Percentiles rank a stretch among this genome's conserved stretches.
phyloP scores from a whole-genome alignment of 257 asterid species.

The Gynochthodes officinalis region DNA sequence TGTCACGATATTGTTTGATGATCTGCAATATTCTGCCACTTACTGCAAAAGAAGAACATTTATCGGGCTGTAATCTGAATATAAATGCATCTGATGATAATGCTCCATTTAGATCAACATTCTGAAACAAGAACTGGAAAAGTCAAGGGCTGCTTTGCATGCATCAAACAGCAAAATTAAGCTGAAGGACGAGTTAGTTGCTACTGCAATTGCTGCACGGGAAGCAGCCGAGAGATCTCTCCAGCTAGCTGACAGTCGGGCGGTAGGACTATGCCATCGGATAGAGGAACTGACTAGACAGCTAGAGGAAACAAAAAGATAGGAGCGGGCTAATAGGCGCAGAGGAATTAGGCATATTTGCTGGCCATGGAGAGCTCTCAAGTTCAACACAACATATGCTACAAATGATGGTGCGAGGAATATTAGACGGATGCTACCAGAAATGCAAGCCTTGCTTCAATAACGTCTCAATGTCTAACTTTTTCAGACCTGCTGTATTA shows the following conservation, averaged over 20 bases:
- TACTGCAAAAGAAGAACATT: too few relatives aligned
- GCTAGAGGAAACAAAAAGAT: slow-evolving; percentile 26
- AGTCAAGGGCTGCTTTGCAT: slow-evolving; percentile 19
- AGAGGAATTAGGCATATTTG: slow-evolving; percentile 29
- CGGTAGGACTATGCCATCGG: slow-evolving; percentile 19
- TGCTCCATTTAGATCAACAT: slow-evolving; percentile 18
- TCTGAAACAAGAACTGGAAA: slow-evolving; percentile 28
- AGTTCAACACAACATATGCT: slow-evolving; percentile 16
- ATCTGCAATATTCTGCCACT: too few relatives aligned
- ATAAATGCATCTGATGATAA: background rate
- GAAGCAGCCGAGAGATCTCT: slow-evolving; percentile 38
- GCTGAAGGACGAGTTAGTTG: slow-evolving; percentile 30
- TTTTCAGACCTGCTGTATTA: background rate
- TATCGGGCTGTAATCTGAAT: background rate
- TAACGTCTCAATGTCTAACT: slow-evolving; percentile 1
- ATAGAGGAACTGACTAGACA: slow-evolving; percentile 30
- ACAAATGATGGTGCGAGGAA: slow-evolving; percentile 13
- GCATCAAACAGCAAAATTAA: slow-evolving; percentile 23
- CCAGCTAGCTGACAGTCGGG: slow-evolving; percentile 27
- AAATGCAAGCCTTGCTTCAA: slow-evolving; percentile 28
- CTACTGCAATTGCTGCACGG: slow-evolving; percentile 26
- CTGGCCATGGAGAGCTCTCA: slow-evolving; percentile 30
- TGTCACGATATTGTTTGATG: too few relatives aligned
- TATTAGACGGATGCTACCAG: slow-evolving; percentile 28
- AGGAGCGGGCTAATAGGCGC: slow-evolving; percentile 13